Conservation (phyloP, 116 monocot genomes). For the Papilionanthe hybrid region DNA sequence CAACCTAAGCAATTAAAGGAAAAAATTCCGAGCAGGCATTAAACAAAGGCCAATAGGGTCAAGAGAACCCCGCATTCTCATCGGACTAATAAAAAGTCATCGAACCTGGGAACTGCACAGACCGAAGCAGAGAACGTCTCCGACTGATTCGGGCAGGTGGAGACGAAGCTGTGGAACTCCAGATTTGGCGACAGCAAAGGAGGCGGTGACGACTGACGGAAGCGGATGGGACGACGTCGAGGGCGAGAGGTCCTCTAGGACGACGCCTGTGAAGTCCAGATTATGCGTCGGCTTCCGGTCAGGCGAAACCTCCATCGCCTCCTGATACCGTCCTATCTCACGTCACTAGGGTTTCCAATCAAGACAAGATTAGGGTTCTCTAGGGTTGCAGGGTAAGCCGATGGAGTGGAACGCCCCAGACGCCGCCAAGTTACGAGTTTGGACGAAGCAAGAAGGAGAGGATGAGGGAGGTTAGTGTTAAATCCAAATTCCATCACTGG, state of each 20-base stretch:
- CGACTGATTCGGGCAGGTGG: constrained; percentile 1
- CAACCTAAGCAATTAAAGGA: background rate
- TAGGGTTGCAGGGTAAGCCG: background rate
- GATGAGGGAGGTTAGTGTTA: background rate
- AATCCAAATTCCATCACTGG: too few species aligned
- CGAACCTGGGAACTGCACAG: constrained; percentile 33
- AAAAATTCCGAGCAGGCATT: background rate
- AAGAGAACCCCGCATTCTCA: background rate
- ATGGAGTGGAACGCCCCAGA: background rate
- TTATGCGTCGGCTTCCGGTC: constrained; percentile 7
- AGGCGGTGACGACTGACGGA: constrained; percentile 10
- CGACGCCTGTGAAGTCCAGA: constrained; percentile 25
- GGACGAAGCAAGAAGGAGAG: background rate
- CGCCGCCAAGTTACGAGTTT: background rate
- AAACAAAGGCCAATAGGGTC: background rate
- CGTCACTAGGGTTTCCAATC: background rate
- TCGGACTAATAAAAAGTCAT: background rate
- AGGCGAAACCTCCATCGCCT: constrained; percentile 25
- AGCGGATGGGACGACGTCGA: constrained; percentile 9
- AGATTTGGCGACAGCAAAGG: constrained; percentile 20
- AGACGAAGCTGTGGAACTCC: constrained; percentile 27
- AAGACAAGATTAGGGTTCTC: constrained; percentile 16
- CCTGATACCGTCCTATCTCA: background rate
- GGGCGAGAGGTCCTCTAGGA: constrained; percentile 29
- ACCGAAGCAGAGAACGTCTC: constrained; percentile 11